Evolutionary conservation across 257 asterid species (phyloP).

Genomic region (Pogostemon cablin): DNA sequence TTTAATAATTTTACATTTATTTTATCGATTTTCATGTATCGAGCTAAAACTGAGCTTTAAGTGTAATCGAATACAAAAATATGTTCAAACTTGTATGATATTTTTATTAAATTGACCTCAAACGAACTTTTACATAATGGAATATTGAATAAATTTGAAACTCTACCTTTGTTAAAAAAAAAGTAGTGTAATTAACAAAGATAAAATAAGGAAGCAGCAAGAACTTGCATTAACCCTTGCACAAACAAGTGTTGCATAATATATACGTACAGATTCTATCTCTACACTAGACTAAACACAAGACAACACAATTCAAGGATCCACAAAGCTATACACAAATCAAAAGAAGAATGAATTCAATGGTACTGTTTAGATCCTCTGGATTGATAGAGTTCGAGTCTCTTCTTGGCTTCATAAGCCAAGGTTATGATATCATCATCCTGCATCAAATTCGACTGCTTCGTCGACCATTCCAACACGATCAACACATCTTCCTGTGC

Average conservation of each 20-base stretch:
- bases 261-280: constrained; percentile 24
- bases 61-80: too few relatives aligned
- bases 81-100: too few relatives aligned
- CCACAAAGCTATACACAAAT: constrained; percentile 6
- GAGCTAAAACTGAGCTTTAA: too few relatives aligned
- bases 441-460: constrained; percentile 53
- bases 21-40: too few relatives aligned
- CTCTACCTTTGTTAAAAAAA: too few relatives aligned
- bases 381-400: constrained; percentile 70
- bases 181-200: too few relatives aligned
- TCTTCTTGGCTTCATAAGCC: constrained; percentile 62
- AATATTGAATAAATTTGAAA: too few relatives aligned
- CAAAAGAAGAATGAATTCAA: constrained; percentile 27
- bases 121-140: too few relatives aligned
- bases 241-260: constrained; percentile 5
- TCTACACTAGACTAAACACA: constrained; percentile 28
- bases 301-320: not conserved
- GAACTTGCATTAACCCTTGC: constrained; percentile 6
- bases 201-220: not conserved
- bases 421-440: constrained; percentile 47
- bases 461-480: constrained; percentile 64
- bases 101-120: too few relatives aligned
- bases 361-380: constrained; percentile 52
- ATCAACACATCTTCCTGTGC: constrained; percentile 59
- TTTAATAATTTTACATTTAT: too few relatives aligned